Base-by-base conservation (phyloP, 2,329 filamentous ascomycete species). In the Neospermospora avenae region DNA sequence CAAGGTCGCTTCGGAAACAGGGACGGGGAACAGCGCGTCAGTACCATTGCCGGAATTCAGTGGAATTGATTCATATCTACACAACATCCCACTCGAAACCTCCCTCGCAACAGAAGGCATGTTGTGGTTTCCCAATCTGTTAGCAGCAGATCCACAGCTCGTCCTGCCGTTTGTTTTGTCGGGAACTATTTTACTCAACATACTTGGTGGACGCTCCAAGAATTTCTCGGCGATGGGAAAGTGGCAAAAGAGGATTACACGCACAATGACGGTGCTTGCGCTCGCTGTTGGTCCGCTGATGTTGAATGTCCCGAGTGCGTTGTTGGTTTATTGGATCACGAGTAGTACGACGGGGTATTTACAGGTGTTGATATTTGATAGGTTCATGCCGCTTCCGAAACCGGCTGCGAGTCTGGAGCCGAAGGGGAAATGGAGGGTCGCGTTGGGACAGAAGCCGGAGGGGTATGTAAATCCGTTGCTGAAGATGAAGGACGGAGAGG, bases 111-210 rank as follows among this genome's bases (percentile, higher is more conserved):
- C 70, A 7, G 84, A 85, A 72, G 84, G 84, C n/a, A 77, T 80
- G 3, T 74, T 84, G 1, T 88, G 84, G 84, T 85, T 86, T 58
- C 77, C 79, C 1, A 77, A 87, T 68, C 77, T 88, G 14, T 73
- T 82, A 4, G 67, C 76, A 0, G 73, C 81, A 8, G 84, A 87
- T 65, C 76, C 82, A 0, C 77, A 77, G 2, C 72, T 78, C 2
- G 64, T 76, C 2, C 74, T 86, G 1, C 81, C 83, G 0, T 74
- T 78, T 42, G 59, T 79, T 3, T 73, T 84, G 22, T 79, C 78
- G 0, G 74, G 71, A 0, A 73, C 78, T 4, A 79, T 84, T 59
- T 70, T 84, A 16, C 63, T 76, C 7, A 83, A 81, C 63, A 70
- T 84, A 8, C 52, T 60, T 13, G 45, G 54, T n/a, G 53, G 48